Evolutionary conservation across 371 early-diverging fungal genomes (phyloP).

Genomic region (Vairimorpha necatrix): DNA sequence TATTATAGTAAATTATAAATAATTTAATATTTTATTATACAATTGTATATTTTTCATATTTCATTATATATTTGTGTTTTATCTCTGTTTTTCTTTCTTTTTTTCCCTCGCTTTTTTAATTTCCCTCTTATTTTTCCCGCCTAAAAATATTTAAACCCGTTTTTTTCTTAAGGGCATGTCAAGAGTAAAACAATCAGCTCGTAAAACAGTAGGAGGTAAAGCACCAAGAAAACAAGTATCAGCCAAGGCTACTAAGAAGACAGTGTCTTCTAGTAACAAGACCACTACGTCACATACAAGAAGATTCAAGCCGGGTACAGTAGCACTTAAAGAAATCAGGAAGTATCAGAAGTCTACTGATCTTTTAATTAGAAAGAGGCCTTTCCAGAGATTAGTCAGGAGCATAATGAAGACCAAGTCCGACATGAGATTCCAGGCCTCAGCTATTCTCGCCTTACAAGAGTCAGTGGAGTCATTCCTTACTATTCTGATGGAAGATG

Average conservation of each 20-base stretch:
- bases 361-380: slow-evolving; percentile 70
- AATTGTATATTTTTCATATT: too few relatives aligned
- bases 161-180: slow-evolving; percentile 49
- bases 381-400: slow-evolving; percentile 72
- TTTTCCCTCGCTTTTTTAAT: background rate
- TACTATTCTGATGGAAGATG: slow-evolving; percentile 80
- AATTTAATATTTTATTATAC: too few relatives aligned
- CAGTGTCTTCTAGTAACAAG: slow-evolving; percentile 32
- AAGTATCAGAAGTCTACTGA: slow-evolving; percentile 71
- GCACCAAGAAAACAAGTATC: slow-evolving; percentile 63
- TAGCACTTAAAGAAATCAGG: slow-evolving; percentile 70
- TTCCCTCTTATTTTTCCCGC: slow-evolving; percentile 6
- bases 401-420: slow-evolving; percentile 49
- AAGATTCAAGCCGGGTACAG: slow-evolving; percentile 69
- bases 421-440: slow-evolving; percentile 67
- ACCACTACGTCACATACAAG: slow-evolving; percentile 41
- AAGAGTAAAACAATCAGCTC: slow-evolving; percentile 65
- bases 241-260: slow-evolving; percentile 60
- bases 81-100: too few relatives aligned
- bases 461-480: slow-evolving; percentile 80
- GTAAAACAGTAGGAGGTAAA: slow-evolving; percentile 64
- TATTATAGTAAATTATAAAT: too few relatives aligned
- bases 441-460: slow-evolving; percentile 76
- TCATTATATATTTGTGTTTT: too few relatives aligned
- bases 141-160: background rate